Conservation (phyloP, 2,329 filamentous ascomycete species). For the Aulographum hederae region DNA sequence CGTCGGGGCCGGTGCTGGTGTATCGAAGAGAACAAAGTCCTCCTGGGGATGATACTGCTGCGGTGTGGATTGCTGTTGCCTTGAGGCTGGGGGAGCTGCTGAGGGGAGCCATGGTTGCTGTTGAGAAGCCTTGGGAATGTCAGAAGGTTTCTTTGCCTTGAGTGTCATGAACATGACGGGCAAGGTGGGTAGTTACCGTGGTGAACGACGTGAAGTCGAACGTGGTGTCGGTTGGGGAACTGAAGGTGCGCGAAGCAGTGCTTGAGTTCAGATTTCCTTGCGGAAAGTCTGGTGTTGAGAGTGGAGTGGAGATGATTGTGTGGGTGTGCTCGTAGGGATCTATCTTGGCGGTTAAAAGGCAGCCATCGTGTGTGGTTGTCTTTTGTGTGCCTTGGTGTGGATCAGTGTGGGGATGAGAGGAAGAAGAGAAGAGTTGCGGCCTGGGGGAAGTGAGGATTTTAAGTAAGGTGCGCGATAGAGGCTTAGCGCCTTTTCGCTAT, state of each 20-base stretch:
- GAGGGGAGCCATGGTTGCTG: conserved; percentile 60
- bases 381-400: conserved; percentile 7
- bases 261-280: conserved; percentile 45
- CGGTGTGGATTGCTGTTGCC: conserved; percentile 17
- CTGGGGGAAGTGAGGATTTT: too few relatives aligned
- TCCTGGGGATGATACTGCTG: conserved; percentile 26
- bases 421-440: conserved; percentile 10
- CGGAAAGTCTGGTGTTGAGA: conserved; percentile 12
- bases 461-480: too few relatives aligned
- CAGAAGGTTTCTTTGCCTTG: too few relatives aligned
- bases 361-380: conserved; percentile 12
- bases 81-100: conserved; percentile 31
- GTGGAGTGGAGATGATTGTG: conserved; percentile 7
- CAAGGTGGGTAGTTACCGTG: too few relatives aligned
- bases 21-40: conserved; percentile 62
- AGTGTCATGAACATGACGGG: too few relatives aligned
- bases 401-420: conserved; percentile 8
- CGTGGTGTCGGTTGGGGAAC: conserved; percentile 34
- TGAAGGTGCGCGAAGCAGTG: conserved; percentile 40
- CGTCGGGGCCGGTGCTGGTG: conserved; percentile 21
- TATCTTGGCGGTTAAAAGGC: conserved; percentile 15
- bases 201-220: conserved; percentile 60
- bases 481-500: too few relatives aligned
- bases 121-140: too few relatives aligned
- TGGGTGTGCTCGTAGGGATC: conserved; percentile 13